These are phyloP conservation scores for Malassezia slooffiae DNA, from an alignment of 1,284 basidiomycete species.

Conservation along the genomic window DNA sequence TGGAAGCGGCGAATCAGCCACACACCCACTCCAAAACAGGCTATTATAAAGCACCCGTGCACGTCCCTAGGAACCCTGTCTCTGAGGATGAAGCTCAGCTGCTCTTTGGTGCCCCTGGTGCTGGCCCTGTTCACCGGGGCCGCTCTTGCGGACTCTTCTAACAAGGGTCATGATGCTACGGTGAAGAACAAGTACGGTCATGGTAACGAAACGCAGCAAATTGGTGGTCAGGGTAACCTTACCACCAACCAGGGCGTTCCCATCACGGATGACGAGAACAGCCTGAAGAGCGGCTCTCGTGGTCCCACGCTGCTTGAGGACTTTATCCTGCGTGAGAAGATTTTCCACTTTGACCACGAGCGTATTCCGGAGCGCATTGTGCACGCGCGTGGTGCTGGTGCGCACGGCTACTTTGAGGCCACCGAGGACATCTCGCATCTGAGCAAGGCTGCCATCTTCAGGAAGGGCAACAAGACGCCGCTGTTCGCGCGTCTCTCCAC, in stretches of 20 bases:
- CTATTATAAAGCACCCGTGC: too few relatives aligned
- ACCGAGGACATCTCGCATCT: conserved; percentile 65
- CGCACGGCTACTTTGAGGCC: conserved; percentile 80
- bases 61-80: too few relatives aligned
- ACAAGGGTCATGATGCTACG: too few relatives aligned
- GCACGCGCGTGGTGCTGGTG: conserved; percentile 54
- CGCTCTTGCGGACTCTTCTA: too few relatives aligned
- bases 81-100: too few relatives aligned
- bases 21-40: too few relatives aligned
- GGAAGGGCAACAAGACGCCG: conserved; percentile 30
- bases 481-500: conserved; percentile 49
- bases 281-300: conserved; percentile 4
- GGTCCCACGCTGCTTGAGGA: conserved; percentile 23
- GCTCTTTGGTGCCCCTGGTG: too few relatives aligned
- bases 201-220: conserved; percentile 2
- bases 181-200: neutral
- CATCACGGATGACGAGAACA: conserved; percentile 3
- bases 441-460: conserved; percentile 54
- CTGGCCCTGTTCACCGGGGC: too few relatives aligned
- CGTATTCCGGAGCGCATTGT: conserved; percentile 86
- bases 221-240: neutral
- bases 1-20: too few relatives aligned
- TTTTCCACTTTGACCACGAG: conserved; percentile 84
- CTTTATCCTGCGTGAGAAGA: conserved; percentile 52
- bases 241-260: conserved; percentile 8